These are phyloP conservation scores for Eucalyptus marginata DNA, from an alignment of 345 rosid genomes.

Conservation along the genomic window DNA sequence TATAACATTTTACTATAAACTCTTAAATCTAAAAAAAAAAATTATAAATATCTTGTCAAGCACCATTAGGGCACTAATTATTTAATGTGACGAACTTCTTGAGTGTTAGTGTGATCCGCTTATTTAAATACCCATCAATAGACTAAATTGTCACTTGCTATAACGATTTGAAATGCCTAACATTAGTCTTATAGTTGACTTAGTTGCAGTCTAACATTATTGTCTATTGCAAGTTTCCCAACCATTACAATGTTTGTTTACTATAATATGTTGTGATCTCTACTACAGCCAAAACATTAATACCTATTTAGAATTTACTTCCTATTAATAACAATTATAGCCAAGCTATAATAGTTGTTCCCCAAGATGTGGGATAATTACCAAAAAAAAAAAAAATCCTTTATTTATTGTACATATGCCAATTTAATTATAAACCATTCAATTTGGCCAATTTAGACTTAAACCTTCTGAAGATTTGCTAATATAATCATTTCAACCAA, in stretches of 20 bases:
- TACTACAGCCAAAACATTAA: not conserved
- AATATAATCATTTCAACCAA: fast-evolving
- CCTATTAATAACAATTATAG: not conserved
- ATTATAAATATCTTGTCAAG: not conserved
- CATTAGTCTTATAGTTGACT: not conserved
- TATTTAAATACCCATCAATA: not conserved
- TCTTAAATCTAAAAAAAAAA: not conserved
- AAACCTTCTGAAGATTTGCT: too few relatives aligned
- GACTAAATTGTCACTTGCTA: not conserved
- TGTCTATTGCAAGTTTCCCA: too few relatives aligned
- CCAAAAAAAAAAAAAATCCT: too few relatives aligned
- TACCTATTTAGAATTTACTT: not conserved
- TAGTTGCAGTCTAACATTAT: not conserved
- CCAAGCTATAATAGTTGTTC: not conserved
- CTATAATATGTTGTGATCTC: not conserved
- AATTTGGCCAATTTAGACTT: too few relatives aligned
- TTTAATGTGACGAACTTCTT: not conserved
- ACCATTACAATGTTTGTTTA: too few relatives aligned
- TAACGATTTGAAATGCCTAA: not conserved
- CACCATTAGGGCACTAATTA: not conserved
- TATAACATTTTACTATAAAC: not conserved
- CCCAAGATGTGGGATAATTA: not conserved
- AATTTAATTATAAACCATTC: too few relatives aligned
- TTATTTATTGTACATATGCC: too few relatives aligned
- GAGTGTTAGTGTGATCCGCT: not conserved